These are phyloP conservation scores for Pelargonium fulgidum DNA, from an alignment of 441 rosid species.

Conservation along the genomic window DNA sequence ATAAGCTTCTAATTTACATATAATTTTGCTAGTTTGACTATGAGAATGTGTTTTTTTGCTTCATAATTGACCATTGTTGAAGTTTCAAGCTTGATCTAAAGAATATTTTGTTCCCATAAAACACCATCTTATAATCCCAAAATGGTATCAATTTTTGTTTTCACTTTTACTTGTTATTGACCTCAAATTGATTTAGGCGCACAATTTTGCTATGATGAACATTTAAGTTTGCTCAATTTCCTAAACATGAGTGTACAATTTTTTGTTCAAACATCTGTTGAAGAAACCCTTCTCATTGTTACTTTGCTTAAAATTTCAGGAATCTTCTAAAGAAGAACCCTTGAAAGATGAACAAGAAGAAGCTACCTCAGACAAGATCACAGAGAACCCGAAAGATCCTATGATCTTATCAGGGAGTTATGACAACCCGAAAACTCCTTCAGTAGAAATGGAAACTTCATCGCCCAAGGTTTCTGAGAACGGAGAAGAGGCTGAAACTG, in stretches of 20 bases:
- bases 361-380: conserved; percentile 32
- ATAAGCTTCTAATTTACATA: no score
- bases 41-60: no score
- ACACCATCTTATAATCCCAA: background rate
- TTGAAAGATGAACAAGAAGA: conserved; percentile 30
- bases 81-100: background rate
- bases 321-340: conserved; percentile 27
- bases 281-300: conserved; percentile 1
- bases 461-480: conserved; percentile 29
- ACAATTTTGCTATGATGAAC: background rate
- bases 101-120: no score
- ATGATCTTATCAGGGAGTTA: conserved; percentile 35
- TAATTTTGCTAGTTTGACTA: no score
- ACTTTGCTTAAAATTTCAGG: conserved; percentile 31
- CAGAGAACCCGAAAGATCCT: conserved; percentile 16
- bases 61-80: background rate
- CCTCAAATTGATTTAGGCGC: background rate
- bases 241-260: no score
- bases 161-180: background rate
- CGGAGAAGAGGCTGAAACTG: conserved; percentile 37
- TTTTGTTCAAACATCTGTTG: background rate
- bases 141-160: background rate
- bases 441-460: conserved; percentile 29
- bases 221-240: background rate
- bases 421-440: conserved; percentile 30